These are phyloP conservation scores for Rhododendron williamsianum DNA, from an alignment of 148 eudicot species.

Conservation along the genomic window DNA sequence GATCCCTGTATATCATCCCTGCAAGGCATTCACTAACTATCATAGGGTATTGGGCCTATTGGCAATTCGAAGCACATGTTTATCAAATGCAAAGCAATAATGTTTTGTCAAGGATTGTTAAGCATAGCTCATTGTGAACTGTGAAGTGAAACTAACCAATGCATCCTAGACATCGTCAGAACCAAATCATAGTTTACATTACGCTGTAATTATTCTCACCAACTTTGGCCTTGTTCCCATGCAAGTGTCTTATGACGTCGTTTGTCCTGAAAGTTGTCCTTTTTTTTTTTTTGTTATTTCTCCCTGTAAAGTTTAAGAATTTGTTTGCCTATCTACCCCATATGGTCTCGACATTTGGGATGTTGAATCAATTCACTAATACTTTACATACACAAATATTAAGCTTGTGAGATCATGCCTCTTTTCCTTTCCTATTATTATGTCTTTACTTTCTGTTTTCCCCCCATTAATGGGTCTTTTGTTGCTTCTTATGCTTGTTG, in stretches of 20 bases:
- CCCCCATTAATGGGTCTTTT: background rate
- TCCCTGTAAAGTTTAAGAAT: background rate
- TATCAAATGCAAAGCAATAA: background rate
- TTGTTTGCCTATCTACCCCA: background rate
- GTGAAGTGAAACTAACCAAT: background rate
- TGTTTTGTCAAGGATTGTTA: background rate
- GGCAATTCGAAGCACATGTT: background rate
- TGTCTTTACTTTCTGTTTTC: background rate
- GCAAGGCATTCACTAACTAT: background rate
- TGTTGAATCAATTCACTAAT: background rate
- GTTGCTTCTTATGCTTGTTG: slow-evolving; percentile 10
- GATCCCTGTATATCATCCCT: background rate
- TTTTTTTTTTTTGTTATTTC: background rate
- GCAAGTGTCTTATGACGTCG: background rate
- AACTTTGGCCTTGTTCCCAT: background rate
- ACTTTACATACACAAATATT: background rate
- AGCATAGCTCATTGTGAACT: background rate
- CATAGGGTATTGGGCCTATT: background rate
- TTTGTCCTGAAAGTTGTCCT: background rate
- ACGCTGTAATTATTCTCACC: background rate
- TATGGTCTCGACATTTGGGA: background rate
- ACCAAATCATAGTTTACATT: background rate
- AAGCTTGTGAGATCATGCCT: background rate
- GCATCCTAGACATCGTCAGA: background rate
- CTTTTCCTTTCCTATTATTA: background rate